Percentiles rank a stretch among this genome's conserved stretches.
These are phyloP conservation scores for Hansenula sp. DNA, from an alignment of 1,139 yeast genomes.

Conservation along the genomic window DNA sequence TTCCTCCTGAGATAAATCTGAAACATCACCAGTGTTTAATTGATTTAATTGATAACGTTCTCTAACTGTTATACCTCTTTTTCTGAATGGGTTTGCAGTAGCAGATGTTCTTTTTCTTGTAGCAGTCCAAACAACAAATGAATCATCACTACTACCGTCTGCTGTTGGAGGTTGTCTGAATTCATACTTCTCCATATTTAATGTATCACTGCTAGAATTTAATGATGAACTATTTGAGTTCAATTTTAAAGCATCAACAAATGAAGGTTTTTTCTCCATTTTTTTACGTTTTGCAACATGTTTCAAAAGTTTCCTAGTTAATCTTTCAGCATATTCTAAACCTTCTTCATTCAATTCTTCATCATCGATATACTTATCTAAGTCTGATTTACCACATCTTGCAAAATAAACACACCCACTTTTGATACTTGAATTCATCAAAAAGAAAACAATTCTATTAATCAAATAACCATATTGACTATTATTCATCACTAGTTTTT, in stretches of 20 bases:
- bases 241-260: not conserved
- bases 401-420: slow-evolving; percentile 87
- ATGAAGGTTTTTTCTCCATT: slow-evolving; percentile 1
- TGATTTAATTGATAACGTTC: slow-evolving; percentile 84
- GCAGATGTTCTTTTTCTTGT: slow-evolving; percentile 81
- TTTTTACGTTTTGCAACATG: slow-evolving; percentile 25
- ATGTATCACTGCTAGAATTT: slow-evolving; percentile 8
- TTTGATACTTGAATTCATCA: slow-evolving; percentile 83
- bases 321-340: slow-evolving; percentile 43
- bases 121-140: slow-evolving; percentile 84
- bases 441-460: slow-evolving; percentile 82
- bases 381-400: slow-evolving; percentile 60
- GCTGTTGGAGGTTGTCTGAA: slow-evolving; percentile 27
- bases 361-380: slow-evolving; percentile 42
- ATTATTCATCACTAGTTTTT: slow-evolving; percentile 72
- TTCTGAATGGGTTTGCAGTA: slow-evolving; percentile 65
- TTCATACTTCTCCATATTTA: slow-evolving; percentile 9
- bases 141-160: slow-evolving; percentile 30
- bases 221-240: not conserved
- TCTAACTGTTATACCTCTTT: slow-evolving; percentile 54
- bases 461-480: slow-evolving; percentile 84
- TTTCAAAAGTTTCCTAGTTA: slow-evolving; percentile 27
- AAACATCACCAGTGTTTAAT: slow-evolving; percentile 87
- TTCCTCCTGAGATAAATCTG: slow-evolving; percentile 58
- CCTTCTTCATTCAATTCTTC: slow-evolving; percentile 67